Base-by-base conservation (phyloP, 2,329 filamentous ascomycete genomes). In the Calonectria henricotiae region DNA sequence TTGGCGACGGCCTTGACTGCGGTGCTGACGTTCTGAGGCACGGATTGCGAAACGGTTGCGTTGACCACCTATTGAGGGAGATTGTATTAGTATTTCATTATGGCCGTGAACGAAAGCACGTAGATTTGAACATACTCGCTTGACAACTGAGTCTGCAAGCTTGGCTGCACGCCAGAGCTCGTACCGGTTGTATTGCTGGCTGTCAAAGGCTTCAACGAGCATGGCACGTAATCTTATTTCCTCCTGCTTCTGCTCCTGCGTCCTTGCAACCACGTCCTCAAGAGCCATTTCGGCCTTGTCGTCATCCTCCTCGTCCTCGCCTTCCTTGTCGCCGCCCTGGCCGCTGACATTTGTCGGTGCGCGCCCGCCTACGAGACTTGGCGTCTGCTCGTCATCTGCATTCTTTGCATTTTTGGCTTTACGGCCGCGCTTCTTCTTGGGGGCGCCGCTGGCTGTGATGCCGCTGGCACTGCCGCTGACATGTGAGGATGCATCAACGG, bases 1-100 rank as follows among this genome's bases (percentile, higher is more conserved):
- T 96, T 96, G 58, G 92, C 90, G 23, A 94, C 92, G 0, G 91
- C 90, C 60, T 91, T 91, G 78, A 95, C 92, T n/a, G 92, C 91
- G 25, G 92, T 90, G 71, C 93, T 91, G 61, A 95, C 92, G 75
- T 89, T 92, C 23, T 89, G 86, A 0, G 92, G 92, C 0, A 94
- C 93, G 1, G 92, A 94, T 79, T 95, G 93, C 0, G 92, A 94
- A 9, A 95, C 91, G 1, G 93, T 94, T 69, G 93, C 92, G 78
- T 95, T 96, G 79, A 94, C 91, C 71, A 95, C 89, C 88, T 91
- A 70, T 47, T 6, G 4, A n/a, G 37, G 13, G 23, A 17, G 13
- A 25, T 27, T 32, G 41, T 32, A 61, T 77, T 17, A 76, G 74
- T 63, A 60, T 55, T 23, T 1, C 60, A 6, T 39, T 25, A 9